Conservation (phyloP, 2,329 filamentous ascomycete species). For the Raffaelea albimanens region DNA sequence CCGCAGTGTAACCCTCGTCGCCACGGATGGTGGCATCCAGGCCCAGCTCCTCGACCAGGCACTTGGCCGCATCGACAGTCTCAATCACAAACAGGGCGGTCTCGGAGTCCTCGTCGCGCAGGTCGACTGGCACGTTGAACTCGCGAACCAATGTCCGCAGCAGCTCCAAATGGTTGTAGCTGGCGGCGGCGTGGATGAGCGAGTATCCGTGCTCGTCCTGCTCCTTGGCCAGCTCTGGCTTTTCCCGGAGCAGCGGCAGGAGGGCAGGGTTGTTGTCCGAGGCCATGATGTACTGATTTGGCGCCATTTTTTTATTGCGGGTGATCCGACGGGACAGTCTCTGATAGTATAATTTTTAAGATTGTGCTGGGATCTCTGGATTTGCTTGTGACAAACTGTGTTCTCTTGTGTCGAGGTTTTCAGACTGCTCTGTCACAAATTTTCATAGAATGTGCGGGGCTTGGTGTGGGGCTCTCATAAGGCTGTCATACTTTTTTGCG, state of each 20-base stretch:
- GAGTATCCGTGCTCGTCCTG: slow-evolving; percentile 94
- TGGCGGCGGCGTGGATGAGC: slow-evolving; percentile 83
- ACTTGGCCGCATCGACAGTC: slow-evolving; percentile 64
- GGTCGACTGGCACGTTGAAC: slow-evolving; percentile 68
- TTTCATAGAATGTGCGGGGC: too few relatives aligned
- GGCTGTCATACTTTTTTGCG: too few relatives aligned
- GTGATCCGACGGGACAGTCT: too few relatives aligned
- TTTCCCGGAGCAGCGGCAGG: slow-evolving; percentile 61
- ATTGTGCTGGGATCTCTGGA: too few relatives aligned
- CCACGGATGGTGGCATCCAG: slow-evolving; percentile 59
- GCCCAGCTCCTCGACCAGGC: slow-evolving; percentile 74
- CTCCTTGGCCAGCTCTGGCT: slow-evolving; percentile 64
- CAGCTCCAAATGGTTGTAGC: slow-evolving; percentile 79
- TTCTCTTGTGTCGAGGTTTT: too few relatives aligned
- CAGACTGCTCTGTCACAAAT: too few relatives aligned
- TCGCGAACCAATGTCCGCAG: slow-evolving; percentile 66
- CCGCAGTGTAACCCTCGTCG: slow-evolving; percentile 67
- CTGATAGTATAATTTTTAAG: too few relatives aligned
- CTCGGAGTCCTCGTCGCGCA: slow-evolving; percentile 84
- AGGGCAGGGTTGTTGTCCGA: slow-evolving; percentile 72
- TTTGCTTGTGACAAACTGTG: too few relatives aligned
- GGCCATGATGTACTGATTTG: slow-evolving; percentile 65
- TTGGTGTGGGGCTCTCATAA: too few relatives aligned
- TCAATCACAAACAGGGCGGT: slow-evolving; percentile 94
- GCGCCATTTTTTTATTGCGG: slow-evolving; percentile 27